Evolutionary conservation across 2,329 filamentous ascomycete species (phyloP), one percentile per base, ranked within the genome.

Genomic region (Fusarium sp.): DNA sequence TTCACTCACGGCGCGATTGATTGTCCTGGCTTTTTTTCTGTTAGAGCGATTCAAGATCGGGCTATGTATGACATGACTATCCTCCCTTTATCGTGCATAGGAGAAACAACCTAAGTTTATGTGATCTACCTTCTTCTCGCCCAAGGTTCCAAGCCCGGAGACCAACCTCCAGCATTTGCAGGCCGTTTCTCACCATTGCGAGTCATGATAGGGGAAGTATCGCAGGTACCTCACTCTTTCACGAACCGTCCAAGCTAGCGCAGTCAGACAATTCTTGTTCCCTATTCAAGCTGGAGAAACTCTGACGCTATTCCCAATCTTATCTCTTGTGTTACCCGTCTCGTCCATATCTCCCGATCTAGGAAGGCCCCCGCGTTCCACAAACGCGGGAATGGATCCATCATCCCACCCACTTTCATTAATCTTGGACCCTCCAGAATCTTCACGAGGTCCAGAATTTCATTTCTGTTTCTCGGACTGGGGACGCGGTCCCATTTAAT

Each of bases 331-430:
- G 52, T 64, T 64, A 46, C 68, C 55, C 39, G 18, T 72, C 69
- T 73, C 60, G 64, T 72, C 54, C 31, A 57, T 38, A 54, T 41
- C 39, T 56, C 58, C 70, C 70, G 56, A 66, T 73, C 57, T 55
- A 70, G 69, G 51, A 59, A 38, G 39, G 37, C 55, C 70, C 62
- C 70, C 62, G 57, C 61, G 46, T 72, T 55, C 67, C 71, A 71
- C 66, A 67, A 45, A 51, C 51, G 41, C 51, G 60, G 62, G 66
- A 69, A 67, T 67, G 62, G 70, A 69, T 71, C 70, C 66, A 66
- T 67, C 39, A 59, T 68, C 54, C 66, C 70, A 62, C 54, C 70
- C 69, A 59, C 48, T 57, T 66, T 46, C 44, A 46, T 46, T 16
- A 46, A 46, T 27, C 44, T 61, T 65, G 37, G 63, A 49, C 48